phyloP scores from a whole-genome alignment of 2,329 filamentous ascomycete genomes.

The Botrytis paeoniae region DNA sequence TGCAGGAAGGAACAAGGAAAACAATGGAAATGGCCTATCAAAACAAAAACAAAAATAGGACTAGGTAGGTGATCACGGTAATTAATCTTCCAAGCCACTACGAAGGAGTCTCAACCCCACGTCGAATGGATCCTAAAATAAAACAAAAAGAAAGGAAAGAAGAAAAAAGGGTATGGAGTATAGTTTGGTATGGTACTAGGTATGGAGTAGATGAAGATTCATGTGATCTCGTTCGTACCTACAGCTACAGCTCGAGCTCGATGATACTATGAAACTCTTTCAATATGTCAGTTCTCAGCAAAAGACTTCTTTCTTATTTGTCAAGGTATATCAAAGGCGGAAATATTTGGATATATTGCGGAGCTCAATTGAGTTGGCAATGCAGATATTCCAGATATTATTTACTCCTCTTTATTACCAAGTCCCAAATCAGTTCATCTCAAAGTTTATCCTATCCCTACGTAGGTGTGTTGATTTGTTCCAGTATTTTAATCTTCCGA shows the following conservation, averaged over 20 bases:
- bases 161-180: neutral
- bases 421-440: constrained; percentile 3
- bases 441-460: neutral
- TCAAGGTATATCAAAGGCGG: neutral
- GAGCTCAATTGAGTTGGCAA: constrained; percentile 16
- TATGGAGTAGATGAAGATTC: neutral
- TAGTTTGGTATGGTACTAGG: neutral
- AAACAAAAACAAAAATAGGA: constrained; percentile 3
- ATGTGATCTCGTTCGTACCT: neutral
- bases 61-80: neutral
- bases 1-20: constrained; percentile 12
- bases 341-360: neutral
- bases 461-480: neutral
- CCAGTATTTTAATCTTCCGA: constrained; percentile 1
- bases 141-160: neutral
- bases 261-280: neutral
- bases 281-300: neutral
- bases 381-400: constrained; percentile 7
- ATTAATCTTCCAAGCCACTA: neutral
- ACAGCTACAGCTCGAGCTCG: neutral
- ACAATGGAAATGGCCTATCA: constrained; percentile 5
- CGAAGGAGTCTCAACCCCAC: constrained; percentile 1
- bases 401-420: neutral
- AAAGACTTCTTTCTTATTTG: neutral
- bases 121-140: neutral